Evolutionary conservation across 495 filamentous ascomycete genomes (phyloP).

Genomic region (Cladorrhinum samala): DNA sequence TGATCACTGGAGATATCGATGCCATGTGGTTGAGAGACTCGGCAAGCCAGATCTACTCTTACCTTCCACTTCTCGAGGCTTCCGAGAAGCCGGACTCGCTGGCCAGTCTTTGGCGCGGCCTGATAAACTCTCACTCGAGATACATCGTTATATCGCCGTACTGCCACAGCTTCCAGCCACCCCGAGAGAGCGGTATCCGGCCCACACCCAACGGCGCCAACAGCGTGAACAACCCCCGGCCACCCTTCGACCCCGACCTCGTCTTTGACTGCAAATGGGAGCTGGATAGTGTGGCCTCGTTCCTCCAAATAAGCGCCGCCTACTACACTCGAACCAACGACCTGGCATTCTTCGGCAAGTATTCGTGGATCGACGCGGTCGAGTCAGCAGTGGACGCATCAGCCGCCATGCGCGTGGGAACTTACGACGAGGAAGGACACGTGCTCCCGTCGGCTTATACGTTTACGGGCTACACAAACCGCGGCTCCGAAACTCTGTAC

Average conservation of each 20-base stretch:
- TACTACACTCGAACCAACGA: slow-evolving; percentile 54
- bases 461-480: slow-evolving; percentile 52
- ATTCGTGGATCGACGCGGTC: slow-evolving; percentile 54
- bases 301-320: slow-evolving; percentile 53
- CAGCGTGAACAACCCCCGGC: slow-evolving; percentile 38
- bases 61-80: slow-evolving; percentile 49
- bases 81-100: slow-evolving; percentile 45
- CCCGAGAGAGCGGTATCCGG: slow-evolving; percentile 45
- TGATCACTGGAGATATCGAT: slow-evolving; percentile 61
- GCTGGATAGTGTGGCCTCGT: slow-evolving; percentile 56
- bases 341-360: slow-evolving; percentile 52
- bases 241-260: slow-evolving; percentile 42
- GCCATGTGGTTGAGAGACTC: slow-evolving; percentile 64
- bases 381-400: slow-evolving; percentile 49
- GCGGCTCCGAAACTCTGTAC: slow-evolving; percentile 53
- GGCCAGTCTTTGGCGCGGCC: slow-evolving; percentile 53
- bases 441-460: slow-evolving; percentile 50
- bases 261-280: slow-evolving; percentile 64
- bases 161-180: slow-evolving; percentile 58
- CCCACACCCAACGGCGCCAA: slow-evolving; percentile 46
- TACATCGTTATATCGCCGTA: slow-evolving; percentile 54
- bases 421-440: slow-evolving; percentile 49
- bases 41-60: slow-evolving; percentile 56
- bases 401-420: slow-evolving; percentile 53
- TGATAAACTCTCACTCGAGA: slow-evolving; percentile 54